Conservation (phyloP, 2,329 filamentous ascomycete species). For the Penicillium brevicompactum region DNA sequence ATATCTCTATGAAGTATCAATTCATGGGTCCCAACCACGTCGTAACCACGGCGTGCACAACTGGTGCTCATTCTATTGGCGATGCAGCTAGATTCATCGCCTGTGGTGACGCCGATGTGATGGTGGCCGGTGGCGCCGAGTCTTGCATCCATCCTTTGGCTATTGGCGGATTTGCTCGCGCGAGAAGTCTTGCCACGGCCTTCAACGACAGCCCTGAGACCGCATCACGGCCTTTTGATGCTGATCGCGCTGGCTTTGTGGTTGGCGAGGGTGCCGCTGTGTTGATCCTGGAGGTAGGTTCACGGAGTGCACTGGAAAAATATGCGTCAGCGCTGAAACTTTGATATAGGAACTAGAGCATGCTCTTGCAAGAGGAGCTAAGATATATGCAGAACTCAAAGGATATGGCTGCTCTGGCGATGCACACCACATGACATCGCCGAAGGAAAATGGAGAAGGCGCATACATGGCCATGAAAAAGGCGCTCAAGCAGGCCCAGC, state of each 20-base stretch:
- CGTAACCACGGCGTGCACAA: slow-evolving; percentile 92
- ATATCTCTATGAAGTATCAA: slow-evolving; percentile 89
- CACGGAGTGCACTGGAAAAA: neutral
- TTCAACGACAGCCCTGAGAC: slow-evolving; percentile 72
- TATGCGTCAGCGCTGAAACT: neutral
- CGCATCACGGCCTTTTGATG: slow-evolving; percentile 87
- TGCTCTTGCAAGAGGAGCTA: slow-evolving; percentile 74
- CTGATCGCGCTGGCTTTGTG: slow-evolving; percentile 78
- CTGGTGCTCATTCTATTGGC: slow-evolving; percentile 89
- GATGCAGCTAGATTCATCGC: slow-evolving; percentile 91
- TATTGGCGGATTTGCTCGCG: slow-evolving; percentile 86
- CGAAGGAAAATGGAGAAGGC: slow-evolving; percentile 77
- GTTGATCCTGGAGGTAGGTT: slow-evolving; percentile 71
- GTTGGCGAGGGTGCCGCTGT: slow-evolving; percentile 91
- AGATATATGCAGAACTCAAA: slow-evolving; percentile 83
- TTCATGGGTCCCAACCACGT: slow-evolving; percentile 90
- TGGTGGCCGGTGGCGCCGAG: slow-evolving; percentile 94
- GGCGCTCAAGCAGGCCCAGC: slow-evolving; percentile 71
- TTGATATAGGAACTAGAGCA: slow-evolving; percentile 72
- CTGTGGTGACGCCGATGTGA: slow-evolving; percentile 89
- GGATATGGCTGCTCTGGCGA: slow-evolving; percentile 92
- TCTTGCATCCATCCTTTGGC: slow-evolving; percentile 94
- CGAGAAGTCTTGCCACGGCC: slow-evolving; percentile 78
- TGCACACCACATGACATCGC: slow-evolving; percentile 91
- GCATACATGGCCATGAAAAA: slow-evolving; percentile 83